Base-by-base conservation (phyloP, 1,284 basidiomycete genomes). In the Somion occarium region DNA sequence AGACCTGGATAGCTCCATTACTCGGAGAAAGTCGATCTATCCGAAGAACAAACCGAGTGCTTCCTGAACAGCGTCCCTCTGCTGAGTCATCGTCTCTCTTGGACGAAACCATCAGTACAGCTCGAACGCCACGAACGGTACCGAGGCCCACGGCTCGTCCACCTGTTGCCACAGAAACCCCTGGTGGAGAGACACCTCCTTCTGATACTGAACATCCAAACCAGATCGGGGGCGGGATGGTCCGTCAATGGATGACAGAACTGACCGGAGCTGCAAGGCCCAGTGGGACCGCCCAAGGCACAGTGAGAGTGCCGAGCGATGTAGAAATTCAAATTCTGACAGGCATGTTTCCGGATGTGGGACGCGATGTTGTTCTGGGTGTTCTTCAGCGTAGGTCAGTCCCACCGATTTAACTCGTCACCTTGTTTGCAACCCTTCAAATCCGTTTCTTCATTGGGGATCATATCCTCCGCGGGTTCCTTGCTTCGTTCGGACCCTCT, bases 241-340 rank as follows among this genome's bases (percentile, higher is more conserved):
- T 93, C 66, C 81, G 87, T 44, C 86, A 90, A 62, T 93, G 89
- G 88, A 85, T 93, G 34, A 78, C 86, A 54, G 87, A 88, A 60
- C 67, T 93, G 57, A 88, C 87, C 1, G 89, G 88, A 3, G 70
- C 84, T 7, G 57, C 62, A 11, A 44, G 57, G 64, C 76, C 42
- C 74, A 78, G 46, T 66, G 76, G 61, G 50, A 59, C 49, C 50
- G 66, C 48, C 44, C 75, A 44, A 76, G 84, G 58, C 3, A 63
- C 60, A 24, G 74, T 89, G 48, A 78, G 88, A 44, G 82, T 83
- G 13, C 87, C 91, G 1, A 76, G 76, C 38, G 88, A 91, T 43
- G 71, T 77, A 26, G 91, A 94, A 69, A 88, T 93, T 45, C 69
- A 72, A 19, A 83, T 88, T 44, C 63, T 94, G 54, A 80, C 79